Percentiles rank a stretch among this genome's conserved stretches.
phyloP scores from a whole-genome alignment of 2,329 filamentous ascomycete species.

The Blumeria hordei region DNA sequence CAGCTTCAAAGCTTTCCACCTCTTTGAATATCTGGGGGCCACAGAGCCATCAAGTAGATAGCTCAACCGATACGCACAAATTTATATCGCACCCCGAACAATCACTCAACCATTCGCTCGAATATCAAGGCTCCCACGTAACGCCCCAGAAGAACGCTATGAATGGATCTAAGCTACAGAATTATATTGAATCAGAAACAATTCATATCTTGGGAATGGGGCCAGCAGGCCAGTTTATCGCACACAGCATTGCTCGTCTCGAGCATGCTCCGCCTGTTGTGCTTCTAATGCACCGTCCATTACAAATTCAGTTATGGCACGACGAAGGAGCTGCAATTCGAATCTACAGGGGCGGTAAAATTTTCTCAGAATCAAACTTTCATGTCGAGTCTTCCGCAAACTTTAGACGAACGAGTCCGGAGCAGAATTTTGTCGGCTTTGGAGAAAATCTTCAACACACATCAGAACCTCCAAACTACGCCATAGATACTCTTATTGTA shows the following conservation, averaged over 20 bases:
- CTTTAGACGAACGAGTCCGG: constrained; percentile 3
- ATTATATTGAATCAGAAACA: constrained; percentile 9
- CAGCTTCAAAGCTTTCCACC: too few relatives aligned
- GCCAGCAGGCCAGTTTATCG: constrained; percentile 38
- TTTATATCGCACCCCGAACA: too few relatives aligned
- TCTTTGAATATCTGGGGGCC: too few relatives aligned
- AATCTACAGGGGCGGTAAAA: constrained; percentile 20
- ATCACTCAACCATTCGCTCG: too few relatives aligned
- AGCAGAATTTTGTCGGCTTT: constrained; percentile 9
- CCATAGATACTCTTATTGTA: constrained; percentile 48
- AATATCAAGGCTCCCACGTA: too few relatives aligned
- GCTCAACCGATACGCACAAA: too few relatives aligned
- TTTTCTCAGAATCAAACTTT: constrained; percentile 15
- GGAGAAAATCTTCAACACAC: constrained; percentile 6
- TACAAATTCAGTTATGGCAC: constrained; percentile 22
- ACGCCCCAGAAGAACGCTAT: too few relatives aligned
- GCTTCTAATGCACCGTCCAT: constrained; percentile 30
- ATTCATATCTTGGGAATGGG: constrained; percentile 42
- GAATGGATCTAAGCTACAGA: constrained; percentile 2
- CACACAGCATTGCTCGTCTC: constrained; percentile 34
- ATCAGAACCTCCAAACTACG: constrained; percentile 11
- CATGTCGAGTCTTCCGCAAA: constrained; percentile 11
- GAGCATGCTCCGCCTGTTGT: constrained; percentile 37
- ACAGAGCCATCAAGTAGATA: too few relatives aligned
- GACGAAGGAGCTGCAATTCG: constrained; percentile 21